Evolutionary conservation across 768 basidiomycete genomes (phyloP), one percentile per base, ranked within the genome.

Genomic region (Suillus paluster): DNA sequence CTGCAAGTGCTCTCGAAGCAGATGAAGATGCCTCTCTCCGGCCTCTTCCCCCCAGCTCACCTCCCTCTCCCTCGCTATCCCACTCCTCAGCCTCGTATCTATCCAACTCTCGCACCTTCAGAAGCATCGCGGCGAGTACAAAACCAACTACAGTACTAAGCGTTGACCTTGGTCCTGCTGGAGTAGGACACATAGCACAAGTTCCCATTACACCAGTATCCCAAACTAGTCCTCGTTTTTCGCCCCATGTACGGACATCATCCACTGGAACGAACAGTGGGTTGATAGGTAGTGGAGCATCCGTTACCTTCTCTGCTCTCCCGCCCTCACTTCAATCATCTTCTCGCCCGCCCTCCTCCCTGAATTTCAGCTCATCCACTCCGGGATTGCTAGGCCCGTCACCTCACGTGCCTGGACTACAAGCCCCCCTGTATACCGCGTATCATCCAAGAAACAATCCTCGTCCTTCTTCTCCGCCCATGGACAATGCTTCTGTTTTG

Each of bases 361-460:
- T 68, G 33, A 72, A 69, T 57, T n/a, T 41, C 3, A 42, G 46
- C 46, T 62, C 73, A 15, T 61, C 73, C 17, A 79, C 75, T 46
- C 70, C 77, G 44, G 73, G 73, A 36, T 70, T 67, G 46, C 67
- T 75, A 50, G 75, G 68, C 61, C 63, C 66, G 57, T 64, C 69
- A 23, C 19, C 54, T 19, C 54, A 55, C 25, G 65, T 65, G 10
- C 71, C 73, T 61, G 68, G 72, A 34, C 64, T 90, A 19, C 93
- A 95, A 71, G 93, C 94, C 10, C 97, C 96, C 0, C 83, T 91
- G 39, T 94, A 97, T 72, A 94, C 95, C 0, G 79, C 85, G n/a
- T 94, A 94, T 58, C 95, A 98, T 77, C 96, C 97, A 11, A 86
- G 95, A 50, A 94, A 97, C 75, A 99, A 99, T 71, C 97, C 97